phyloP scores from a whole-genome alignment of 2,329 filamentous ascomycete species.

The Colletotrichum tanaceti region DNA sequence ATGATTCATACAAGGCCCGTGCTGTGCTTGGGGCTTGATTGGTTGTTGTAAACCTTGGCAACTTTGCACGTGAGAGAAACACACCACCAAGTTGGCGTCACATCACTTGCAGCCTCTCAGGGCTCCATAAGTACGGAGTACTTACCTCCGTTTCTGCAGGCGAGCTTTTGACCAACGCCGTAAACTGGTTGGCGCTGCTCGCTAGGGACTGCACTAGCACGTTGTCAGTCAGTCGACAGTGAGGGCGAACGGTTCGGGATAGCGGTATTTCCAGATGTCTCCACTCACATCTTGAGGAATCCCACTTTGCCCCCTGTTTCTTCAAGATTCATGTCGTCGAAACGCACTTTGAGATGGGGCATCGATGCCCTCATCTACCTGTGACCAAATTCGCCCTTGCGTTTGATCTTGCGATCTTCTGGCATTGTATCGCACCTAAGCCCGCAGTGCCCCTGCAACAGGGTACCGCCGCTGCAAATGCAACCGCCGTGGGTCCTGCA shows the following conservation, averaged over 20 bases:
- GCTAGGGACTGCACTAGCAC: not conserved
- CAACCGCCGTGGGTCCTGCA: not conserved
- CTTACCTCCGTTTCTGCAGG: not conserved
- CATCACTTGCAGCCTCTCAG: not conserved
- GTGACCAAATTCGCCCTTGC: too few relatives aligned
- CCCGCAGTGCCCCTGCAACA: not conserved
- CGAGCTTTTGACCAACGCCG: not conserved
- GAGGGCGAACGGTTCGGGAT: too few relatives aligned
- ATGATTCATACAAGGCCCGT: not conserved
- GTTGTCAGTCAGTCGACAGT: too few relatives aligned
- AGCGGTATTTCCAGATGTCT: too few relatives aligned
- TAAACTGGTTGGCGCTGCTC: not conserved
- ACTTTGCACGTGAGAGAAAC: too few relatives aligned
- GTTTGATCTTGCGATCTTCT: too few relatives aligned
- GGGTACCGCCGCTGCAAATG: slow-evolving; percentile 10
- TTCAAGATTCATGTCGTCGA: too few relatives aligned
- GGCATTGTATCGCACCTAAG: not conserved
- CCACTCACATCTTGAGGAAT: too few relatives aligned
- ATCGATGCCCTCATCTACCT: too few relatives aligned
- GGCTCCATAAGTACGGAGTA: not conserved
- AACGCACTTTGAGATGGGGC: too few relatives aligned
- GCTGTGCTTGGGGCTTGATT: not conserved
- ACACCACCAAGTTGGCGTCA: not conserved
- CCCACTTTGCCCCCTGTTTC: too few relatives aligned
- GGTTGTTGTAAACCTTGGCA: too few relatives aligned